Evolutionary conservation across 2,329 filamentous ascomycete genomes (phyloP).

Genomic region (Metarhizium album): DNA sequence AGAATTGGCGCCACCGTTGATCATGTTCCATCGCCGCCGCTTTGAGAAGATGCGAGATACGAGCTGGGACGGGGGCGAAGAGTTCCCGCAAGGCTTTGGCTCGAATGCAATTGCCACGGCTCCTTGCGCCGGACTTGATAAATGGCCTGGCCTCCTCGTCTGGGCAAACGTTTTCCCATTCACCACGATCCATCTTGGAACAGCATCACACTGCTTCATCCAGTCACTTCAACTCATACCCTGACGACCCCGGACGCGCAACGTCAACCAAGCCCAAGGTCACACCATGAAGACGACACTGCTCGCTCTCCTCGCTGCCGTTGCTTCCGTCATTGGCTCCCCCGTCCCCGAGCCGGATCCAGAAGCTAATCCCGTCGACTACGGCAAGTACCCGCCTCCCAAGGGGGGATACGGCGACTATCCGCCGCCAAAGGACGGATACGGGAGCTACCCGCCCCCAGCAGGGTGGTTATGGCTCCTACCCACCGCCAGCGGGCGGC

Average conservation of each 20-base stretch:
- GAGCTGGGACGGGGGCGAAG: neutral
- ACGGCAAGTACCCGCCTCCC: too few relatives aligned
- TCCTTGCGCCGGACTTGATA: neutral
- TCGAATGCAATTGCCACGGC: neutral
- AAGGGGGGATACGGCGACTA: too few relatives aligned
- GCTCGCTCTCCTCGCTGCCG: constrained; percentile 14
- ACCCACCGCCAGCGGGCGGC: too few relatives aligned
- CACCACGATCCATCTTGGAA: neutral
- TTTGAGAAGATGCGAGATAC: neutral
- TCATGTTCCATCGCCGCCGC: neutral
- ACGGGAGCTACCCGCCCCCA: too few relatives aligned
- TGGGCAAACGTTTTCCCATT: too few relatives aligned
- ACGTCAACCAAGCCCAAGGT: neutral
- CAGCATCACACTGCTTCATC: neutral
- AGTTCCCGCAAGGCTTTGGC: neutral
- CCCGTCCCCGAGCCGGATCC: constrained; percentile 12
- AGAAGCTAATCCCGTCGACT: constrained; percentile 1
- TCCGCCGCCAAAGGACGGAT: neutral
- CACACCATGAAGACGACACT: constrained; percentile 21
- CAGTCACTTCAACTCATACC: neutral
- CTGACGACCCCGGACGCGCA: neutral
- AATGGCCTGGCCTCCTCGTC: neutral
- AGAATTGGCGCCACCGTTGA: neutral
- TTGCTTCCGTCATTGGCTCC: constrained; percentile 12
- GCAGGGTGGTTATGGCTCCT: too few relatives aligned